These are phyloP conservation scores for Ophioceras dolichostomum DNA, from an alignment of 2,329 filamentous ascomycete species.

Conservation along the genomic window DNA sequence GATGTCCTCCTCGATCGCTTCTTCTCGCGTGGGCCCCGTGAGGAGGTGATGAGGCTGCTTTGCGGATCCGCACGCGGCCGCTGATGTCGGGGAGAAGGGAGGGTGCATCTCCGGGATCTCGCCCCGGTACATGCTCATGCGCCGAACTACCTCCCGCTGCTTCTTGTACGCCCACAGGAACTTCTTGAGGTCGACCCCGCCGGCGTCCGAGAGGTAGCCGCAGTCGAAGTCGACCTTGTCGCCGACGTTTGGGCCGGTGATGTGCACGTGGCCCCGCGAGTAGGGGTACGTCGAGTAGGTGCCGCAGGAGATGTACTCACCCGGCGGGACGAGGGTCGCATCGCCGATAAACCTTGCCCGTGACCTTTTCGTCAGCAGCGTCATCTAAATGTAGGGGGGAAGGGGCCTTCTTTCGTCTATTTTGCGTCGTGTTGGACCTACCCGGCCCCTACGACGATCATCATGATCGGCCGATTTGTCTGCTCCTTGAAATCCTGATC, in stretches of 20 bases:
- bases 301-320: constrained; percentile 36
- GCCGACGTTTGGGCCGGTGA: constrained; percentile 22
- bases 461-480: constrained; percentile 8
- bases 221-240: constrained; percentile 35
- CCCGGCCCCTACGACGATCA: constrained; percentile 10
- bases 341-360: constrained; percentile 14
- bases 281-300: constrained; percentile 47
- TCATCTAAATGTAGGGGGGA: constrained; percentile 23
- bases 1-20: too few species aligned
- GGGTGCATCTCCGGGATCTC: constrained; percentile 15
- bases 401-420: too few species aligned
- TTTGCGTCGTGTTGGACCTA: constrained; percentile 4
- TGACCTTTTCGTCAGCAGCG: constrained; percentile 17
- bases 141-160: constrained; percentile 29
- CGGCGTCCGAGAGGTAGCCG: constrained; percentile 33
- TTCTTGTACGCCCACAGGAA: constrained; percentile 38
- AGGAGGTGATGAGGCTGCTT: too few species aligned
- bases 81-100: constrained; percentile 10
- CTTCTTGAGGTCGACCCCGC: constrained; percentile 36
- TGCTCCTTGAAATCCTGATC: constrained; percentile 31
- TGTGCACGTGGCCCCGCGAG: constrained; percentile 46
- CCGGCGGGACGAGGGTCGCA: constrained; percentile 12
- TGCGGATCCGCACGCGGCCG: too few species aligned
- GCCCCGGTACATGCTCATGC: constrained; percentile 26
- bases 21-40: too few species aligned